Base-by-base conservation (phyloP, 2,329 filamentous ascomycete species). In the Myriosclerotinia curreyana region DNA sequence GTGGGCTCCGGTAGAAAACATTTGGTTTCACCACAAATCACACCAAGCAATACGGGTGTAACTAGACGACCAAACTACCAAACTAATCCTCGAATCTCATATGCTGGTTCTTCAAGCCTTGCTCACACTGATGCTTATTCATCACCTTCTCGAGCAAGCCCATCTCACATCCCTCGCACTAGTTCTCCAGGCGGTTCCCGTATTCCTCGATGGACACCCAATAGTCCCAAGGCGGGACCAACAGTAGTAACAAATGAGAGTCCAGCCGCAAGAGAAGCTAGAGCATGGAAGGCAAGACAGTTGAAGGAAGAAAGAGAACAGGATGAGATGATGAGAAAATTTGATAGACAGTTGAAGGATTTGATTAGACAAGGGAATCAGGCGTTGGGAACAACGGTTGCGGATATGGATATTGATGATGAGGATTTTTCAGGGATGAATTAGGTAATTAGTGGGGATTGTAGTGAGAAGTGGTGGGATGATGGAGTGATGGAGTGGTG, bases 321-420 rank as follows among this genome's bases (percentile, higher is more conserved):
- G 9, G 92, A 98, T 70, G 85, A 87, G 51, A 87, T 89, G 60
- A 89, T 98, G 70, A 86, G 86, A 56, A 85, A 88, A 34, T 86
- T 98, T 76, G 96, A 95, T 74, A 82, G 85, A 55, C 86, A 90
- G 70, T 79, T 98, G 55, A 85, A 90, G 73, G 89, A 88, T 42
- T 92, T 99, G 89, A 96, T 99, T 62, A 83, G 87, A 2, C 89
- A 98, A 76, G 95, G 93, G 0, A 89, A 89, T 70, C 89, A 95
- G 75, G 95, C 95, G 1, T 77, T 99, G 22, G 93, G 88, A 2
- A 90, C 89, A 25, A 89, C 80, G 49, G 66, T 74, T 2, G 69
- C 70, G 50, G 68, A 73, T 36, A 70, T 71, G 54, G 68, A 69
- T 42, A 68, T 71, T 46, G 70, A 72, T 65, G 70, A 71, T 50